These are phyloP conservation scores for Alternaria rosae DNA, from an alignment of 2,329 filamentous ascomycete genomes.

Conservation along the genomic window DNA sequence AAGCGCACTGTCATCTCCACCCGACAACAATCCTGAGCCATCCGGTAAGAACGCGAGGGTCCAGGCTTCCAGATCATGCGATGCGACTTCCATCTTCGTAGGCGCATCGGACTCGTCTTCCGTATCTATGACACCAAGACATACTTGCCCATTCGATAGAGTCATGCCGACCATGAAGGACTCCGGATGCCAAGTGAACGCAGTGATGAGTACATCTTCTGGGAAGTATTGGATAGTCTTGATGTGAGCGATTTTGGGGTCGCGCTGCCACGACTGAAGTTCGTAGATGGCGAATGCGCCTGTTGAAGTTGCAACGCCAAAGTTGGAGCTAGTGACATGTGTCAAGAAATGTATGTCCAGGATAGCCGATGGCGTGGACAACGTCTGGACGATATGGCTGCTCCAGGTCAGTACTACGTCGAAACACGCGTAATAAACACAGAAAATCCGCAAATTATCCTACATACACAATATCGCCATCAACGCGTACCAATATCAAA, in stretches of 20 bases:
- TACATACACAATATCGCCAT: conserved; percentile 64
- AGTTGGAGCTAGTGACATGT: conserved; percentile 57
- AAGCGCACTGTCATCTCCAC: conserved; percentile 78
- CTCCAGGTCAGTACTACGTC: not conserved
- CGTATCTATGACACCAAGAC: conserved; percentile 37
- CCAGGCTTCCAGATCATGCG: conserved; percentile 75
- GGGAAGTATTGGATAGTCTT: conserved; percentile 60
- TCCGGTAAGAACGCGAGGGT: conserved; percentile 65
- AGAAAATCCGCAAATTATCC: not conserved
- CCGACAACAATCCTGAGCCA: conserved; percentile 66
- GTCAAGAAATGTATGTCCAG: conserved; percentile 83
- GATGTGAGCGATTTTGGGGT: conserved; percentile 35
- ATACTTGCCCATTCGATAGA: conserved; percentile 71
- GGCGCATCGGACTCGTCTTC: conserved; percentile 35
- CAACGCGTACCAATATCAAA: conserved; percentile 70
- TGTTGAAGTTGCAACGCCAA: conserved; percentile 81
- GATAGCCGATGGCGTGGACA: conserved; percentile 73
- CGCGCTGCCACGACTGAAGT: conserved; percentile 43
- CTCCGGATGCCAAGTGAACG: conserved; percentile 75
- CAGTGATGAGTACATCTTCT: conserved; percentile 70
- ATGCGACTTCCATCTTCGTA: conserved; percentile 33
- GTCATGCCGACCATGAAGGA: conserved; percentile 69
- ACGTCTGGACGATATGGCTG: conserved; percentile 61
- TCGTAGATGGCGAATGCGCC: conserved; percentile 72
- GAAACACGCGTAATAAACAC: not conserved